Base-by-base conservation (phyloP, 2,329 filamentous ascomycete genomes). In the Tolypocladium paradoxum region DNA sequence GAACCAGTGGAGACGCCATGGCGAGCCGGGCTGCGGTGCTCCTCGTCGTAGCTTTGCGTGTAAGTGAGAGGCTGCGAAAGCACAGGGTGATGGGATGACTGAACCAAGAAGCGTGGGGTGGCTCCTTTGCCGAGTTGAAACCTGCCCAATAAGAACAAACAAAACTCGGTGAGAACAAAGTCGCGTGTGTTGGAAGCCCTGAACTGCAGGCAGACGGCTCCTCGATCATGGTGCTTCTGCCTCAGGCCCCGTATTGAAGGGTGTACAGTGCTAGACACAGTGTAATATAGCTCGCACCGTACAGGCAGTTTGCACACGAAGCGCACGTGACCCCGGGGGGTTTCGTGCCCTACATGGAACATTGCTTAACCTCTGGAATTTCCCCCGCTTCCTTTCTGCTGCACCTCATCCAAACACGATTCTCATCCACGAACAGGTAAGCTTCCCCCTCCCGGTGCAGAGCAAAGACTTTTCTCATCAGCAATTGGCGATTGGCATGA, bases 391-490 rank as follows among this genome's bases (percentile, higher is more conserved):
- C 54, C 46, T 52, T 53, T 47, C 50, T 46, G 58, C 65, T 70
- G 64, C 68, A 69, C 67, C 65, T 71, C 63, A 72, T 70, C 69
- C 69, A 66, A 69, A 65, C 68, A 69, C 66, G 67, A 71, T 68
- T 73, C 71, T 75, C 72, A 73, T 73, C 70, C 61, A 64, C 64
- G 69, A 71, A 73, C 67, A 62, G 66, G 70, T 73, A 63, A 68
- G 66, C 29, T 60, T 33, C n/a, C 12, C 48, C 40, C 22, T 33
- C 34, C 33, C 31, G 11, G 34, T 37, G n/a, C 3, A 47, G 37
- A 33, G 18, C 27, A 45, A 29, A 34, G 46, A 11, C 27, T 48
- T 45, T 49, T 31, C 20, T 18, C 43, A 47, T 47, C 9, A 33
- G 16, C 27, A 47, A 47, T 50, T 50, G 36, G 24, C n/a, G 22